Conservation (phyloP, 257 asterid species). For the Plectranthus barbatus region DNA sequence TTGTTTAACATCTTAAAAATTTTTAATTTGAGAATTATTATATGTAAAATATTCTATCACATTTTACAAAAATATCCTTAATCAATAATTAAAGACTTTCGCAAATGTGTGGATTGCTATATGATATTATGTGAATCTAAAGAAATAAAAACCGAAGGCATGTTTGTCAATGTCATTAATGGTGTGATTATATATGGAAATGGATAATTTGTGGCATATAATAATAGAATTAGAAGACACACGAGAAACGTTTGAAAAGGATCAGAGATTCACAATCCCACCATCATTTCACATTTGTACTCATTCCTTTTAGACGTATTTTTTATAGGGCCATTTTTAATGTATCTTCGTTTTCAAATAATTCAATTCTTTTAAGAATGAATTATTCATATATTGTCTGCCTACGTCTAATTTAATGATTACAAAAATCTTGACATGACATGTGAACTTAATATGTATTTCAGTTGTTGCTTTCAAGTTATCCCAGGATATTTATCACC, state of each 20-base stretch:
- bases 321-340: not conserved
- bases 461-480: not conserved
- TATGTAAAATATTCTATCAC: too few species aligned
- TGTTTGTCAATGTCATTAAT: too few species aligned
- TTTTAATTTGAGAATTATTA: too few species aligned
- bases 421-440: not conserved
- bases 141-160: too few species aligned
- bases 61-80: too few species aligned
- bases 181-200: too few species aligned
- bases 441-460: not conserved
- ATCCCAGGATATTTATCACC: not conserved
- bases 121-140: too few species aligned
- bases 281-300: conserved; percentile 3
- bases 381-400: too few species aligned
- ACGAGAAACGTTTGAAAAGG: not conserved
- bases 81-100: too few species aligned
- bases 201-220: not conserved
- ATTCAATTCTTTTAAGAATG: not conserved
- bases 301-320: not conserved
- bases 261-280: not conserved
- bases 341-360: conserved; percentile 3
- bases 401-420: not conserved
- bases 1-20: too few species aligned
- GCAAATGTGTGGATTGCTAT: too few species aligned
- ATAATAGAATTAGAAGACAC: conserved; percentile 9